phyloP scores from a whole-genome alignment of 2,329 filamentous ascomycete genomes.

The Aspergillus brunneoviolaceus region DNA sequence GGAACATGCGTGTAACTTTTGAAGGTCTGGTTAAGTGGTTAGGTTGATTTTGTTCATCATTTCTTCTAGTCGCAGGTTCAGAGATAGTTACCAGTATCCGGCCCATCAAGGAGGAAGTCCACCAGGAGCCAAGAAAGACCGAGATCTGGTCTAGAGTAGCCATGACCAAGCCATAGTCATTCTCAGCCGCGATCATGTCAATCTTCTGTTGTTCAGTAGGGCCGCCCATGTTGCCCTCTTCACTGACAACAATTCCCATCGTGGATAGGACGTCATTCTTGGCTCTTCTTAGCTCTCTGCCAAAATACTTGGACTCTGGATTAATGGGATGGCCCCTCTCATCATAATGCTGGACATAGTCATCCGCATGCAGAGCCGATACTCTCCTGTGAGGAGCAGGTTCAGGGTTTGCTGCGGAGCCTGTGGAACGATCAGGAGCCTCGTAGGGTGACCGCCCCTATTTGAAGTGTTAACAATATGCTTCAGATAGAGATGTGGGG shows the following conservation, averaged over 20 bases:
- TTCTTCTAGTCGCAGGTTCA: not conserved
- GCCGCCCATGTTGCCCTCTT: slow-evolving; percentile 36
- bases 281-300: slow-evolving; percentile 44
- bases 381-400: slow-evolving; percentile 22
- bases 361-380: slow-evolving; percentile 36
- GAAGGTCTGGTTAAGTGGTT: slow-evolving; percentile 33
- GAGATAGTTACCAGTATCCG: slow-evolving; percentile 38
- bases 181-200: slow-evolving; percentile 40
- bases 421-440: slow-evolving; percentile 34
- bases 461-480: slow-evolving; percentile 21
- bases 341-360: slow-evolving; percentile 51
- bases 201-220: slow-evolving; percentile 41
- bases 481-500: not conserved
- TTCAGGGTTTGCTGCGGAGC: slow-evolving; percentile 21
- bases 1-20: slow-evolving; percentile 38
- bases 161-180: slow-evolving; percentile 45
- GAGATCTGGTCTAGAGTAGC: slow-evolving; percentile 42
- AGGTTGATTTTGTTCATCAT: not conserved
- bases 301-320: slow-evolving; percentile 39
- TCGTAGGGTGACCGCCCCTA: slow-evolving; percentile 50
- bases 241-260: slow-evolving; percentile 49
- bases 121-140: slow-evolving; percentile 45
- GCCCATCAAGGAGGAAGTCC: slow-evolving; percentile 38
- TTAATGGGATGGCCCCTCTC: slow-evolving; percentile 49
- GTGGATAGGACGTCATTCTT: slow-evolving; percentile 53